phyloP scores from a whole-genome alignment of 768 basidiomycete species.

The Mycena sanguinolenta region DNA sequence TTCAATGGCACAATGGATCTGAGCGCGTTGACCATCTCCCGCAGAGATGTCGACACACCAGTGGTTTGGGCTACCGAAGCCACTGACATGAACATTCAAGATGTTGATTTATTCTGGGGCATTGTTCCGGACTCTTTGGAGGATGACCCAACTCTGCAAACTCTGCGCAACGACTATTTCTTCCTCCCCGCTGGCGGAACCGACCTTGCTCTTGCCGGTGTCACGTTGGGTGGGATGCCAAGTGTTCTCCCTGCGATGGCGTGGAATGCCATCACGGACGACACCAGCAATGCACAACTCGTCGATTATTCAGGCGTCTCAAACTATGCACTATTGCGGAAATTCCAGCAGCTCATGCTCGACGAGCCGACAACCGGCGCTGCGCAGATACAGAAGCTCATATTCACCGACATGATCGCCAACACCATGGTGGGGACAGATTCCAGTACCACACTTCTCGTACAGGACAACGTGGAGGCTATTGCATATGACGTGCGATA shows the following conservation, averaged over 20 bases:
- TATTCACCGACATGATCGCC: conserved; percentile 39
- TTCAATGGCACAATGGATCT: conserved; percentile 30
- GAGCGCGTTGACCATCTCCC: conserved; percentile 17
- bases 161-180: conserved; percentile 33
- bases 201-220: conserved; percentile 28
- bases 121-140: conserved; percentile 22
- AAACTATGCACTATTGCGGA: conserved; percentile 31
- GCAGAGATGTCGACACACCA: conserved; percentile 25
- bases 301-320: conserved; percentile 23
- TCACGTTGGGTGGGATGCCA: conserved; percentile 14
- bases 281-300: no score
- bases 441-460: conserved; percentile 15
- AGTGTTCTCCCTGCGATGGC: conserved; percentile 17
- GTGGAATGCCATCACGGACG: conserved; percentile 7
- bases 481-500: conserved; percentile 33
- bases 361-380: conserved; percentile 32
- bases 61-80: conserved; percentile 35
- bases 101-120: conserved; percentile 37
- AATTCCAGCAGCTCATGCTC: conserved; percentile 32
- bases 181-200: conserved; percentile 33
- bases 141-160: conserved; percentile 17
- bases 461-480: conserved; percentile 20
- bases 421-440: conserved; percentile 35
- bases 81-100: conserved; percentile 13
- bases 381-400: conserved; percentile 33